Conservation (phyloP, 495 filamentous ascomycete genomes). For the Jackrogersella multiformis region DNA sequence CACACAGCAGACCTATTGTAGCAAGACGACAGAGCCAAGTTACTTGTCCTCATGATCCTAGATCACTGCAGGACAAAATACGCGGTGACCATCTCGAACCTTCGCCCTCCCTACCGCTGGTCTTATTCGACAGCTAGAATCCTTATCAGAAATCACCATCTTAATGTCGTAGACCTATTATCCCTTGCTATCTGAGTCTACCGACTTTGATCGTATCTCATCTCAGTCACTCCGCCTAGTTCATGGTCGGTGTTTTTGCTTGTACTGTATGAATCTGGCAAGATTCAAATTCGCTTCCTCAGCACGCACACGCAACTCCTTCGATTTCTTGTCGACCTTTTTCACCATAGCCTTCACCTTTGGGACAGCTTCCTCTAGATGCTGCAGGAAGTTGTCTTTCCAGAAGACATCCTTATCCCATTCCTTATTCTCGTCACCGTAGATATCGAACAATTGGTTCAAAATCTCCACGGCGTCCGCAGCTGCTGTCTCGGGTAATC, state of each 20-base stretch:
- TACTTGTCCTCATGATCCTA: background rate
- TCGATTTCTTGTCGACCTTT: constrained; percentile 63
- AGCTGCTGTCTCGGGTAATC: constrained; percentile 54
- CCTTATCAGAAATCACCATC: background rate
- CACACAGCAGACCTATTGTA: constrained; percentile 20
- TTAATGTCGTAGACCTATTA: constrained; percentile 19
- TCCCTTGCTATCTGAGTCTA: background rate
- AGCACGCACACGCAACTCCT: constrained; percentile 61
- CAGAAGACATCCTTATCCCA: constrained; percentile 69
- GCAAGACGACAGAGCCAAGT: background rate
- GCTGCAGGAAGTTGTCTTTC: constrained; percentile 65
- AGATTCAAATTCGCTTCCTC: constrained; percentile 68
- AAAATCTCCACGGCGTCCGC: constrained; percentile 65
- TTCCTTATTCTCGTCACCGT: constrained; percentile 63
- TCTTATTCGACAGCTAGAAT: background rate
- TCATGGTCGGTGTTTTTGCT: constrained; percentile 57
- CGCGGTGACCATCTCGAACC: background rate
- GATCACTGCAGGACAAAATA: background rate
- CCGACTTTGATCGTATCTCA: background rate
- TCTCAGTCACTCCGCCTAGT: background rate
- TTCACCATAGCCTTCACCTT: constrained; percentile 63
- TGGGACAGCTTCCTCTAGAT: constrained; percentile 61
- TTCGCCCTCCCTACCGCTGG: background rate
- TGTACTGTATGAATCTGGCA: constrained; percentile 66
- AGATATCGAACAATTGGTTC: constrained; percentile 70